Evolutionary conservation across 2,329 filamentous ascomycete genomes (phyloP).

Genomic region (Clathrospora elynae): DNA sequence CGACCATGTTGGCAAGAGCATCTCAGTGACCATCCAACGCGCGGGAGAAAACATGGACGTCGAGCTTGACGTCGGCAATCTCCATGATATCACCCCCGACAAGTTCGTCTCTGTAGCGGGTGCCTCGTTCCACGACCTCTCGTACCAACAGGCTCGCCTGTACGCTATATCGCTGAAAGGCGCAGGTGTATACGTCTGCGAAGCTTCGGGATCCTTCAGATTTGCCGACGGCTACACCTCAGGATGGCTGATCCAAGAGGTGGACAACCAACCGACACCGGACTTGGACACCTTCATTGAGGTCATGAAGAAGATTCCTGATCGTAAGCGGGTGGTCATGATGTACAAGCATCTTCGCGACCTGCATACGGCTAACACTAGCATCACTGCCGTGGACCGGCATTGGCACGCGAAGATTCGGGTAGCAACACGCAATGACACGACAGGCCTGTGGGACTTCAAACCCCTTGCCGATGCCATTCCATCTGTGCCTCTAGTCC

Average conservation of each 20-base stretch:
- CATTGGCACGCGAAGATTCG: constrained; percentile 98
- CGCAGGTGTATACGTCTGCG: constrained; percentile 86
- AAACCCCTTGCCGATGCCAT: constrained; percentile 80
- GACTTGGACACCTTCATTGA: constrained; percentile 87
- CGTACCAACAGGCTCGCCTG: constrained; percentile 95
- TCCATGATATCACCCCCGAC: constrained; percentile 94
- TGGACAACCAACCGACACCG: constrained; percentile 89
- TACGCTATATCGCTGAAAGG: constrained; percentile 86
- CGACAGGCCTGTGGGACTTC: constrained; percentile 93
- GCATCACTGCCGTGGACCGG: constrained; percentile 87
- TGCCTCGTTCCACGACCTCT: constrained; percentile 92
- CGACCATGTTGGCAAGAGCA: constrained; percentile 77
- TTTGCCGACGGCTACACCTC: constrained; percentile 85
- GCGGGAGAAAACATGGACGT: constrained; percentile 87
- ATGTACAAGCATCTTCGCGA: constrained; percentile 96
- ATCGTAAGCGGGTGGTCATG: constrained; percentile 81
- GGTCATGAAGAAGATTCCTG: constrained; percentile 85
- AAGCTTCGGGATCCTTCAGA: constrained; percentile 91
- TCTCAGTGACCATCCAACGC: constrained; percentile 82
- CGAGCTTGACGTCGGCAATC: constrained; percentile 81
- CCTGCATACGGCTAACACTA: constrained; percentile 90
- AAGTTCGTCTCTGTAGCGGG: constrained; percentile 94
- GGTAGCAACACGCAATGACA: constrained; percentile 86
- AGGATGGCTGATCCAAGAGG: constrained; percentile 90
- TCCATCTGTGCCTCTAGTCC: constrained; percentile 72